Conservation (phyloP, 1,139 yeast species). For the Taiozyma onychis region DNA sequence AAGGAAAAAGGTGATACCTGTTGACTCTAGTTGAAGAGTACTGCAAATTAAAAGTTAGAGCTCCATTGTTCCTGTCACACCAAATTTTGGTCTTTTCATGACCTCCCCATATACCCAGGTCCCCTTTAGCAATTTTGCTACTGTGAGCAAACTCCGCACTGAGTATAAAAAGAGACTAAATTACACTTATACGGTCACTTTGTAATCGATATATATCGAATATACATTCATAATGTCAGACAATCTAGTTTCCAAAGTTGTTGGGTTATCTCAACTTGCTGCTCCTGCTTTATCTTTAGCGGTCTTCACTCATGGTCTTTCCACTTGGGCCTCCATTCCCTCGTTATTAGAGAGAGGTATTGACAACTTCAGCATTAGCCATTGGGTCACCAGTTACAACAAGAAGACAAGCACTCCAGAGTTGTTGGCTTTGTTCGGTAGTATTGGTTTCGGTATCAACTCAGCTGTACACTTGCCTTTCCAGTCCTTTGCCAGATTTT, state of each 20-base stretch:
- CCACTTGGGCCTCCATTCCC: conserved; percentile 15
- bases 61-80: background rate
- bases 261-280: conserved; percentile 15
- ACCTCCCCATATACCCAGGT: background rate
- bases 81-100: background rate
- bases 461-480: conserved; percentile 11
- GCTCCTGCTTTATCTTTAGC: conserved; percentile 14
- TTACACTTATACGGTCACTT: background rate
- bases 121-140: background rate
- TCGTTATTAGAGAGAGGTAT: conserved; percentile 10
- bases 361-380: conserved; percentile 9
- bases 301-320: conserved; percentile 10
- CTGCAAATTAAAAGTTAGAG: background rate
- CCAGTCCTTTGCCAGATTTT: conserved; percentile 13
- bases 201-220: too few relatives aligned
- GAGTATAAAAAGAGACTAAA: background rate
- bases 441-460: conserved; percentile 13
- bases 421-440: conserved; percentile 6
- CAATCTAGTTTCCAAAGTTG: conserved; percentile 6
- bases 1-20: too few relatives aligned
- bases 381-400: conserved; percentile 12
- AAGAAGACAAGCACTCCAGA: conserved; percentile 8
- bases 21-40: too few relatives aligned
- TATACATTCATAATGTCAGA: background rate
- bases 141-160: background rate